phyloP scores from a whole-genome alignment of 1,284 basidiomycete genomes.

The Tylopilus orsonianus region DNA sequence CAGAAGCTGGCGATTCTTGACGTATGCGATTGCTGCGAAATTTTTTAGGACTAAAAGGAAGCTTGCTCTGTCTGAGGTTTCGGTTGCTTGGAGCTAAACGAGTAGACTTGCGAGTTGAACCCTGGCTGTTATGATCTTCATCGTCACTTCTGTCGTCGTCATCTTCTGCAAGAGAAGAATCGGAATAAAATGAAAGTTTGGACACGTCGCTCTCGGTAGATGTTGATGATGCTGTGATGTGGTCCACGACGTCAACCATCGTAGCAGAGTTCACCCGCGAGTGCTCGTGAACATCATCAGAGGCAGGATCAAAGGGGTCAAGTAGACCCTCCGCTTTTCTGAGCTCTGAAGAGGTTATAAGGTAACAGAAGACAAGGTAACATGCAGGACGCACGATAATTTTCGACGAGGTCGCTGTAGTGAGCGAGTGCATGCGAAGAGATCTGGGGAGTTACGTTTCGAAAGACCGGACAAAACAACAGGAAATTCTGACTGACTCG shows the following conservation, averaged over 20 bases:
- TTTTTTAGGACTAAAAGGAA: conserved; percentile 67
- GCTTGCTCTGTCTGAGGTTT: conserved; percentile 26
- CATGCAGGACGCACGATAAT: conserved; percentile 50
- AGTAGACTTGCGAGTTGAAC: conserved; percentile 25
- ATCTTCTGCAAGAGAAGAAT: conserved; percentile 25
- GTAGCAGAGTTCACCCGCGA: conserved; percentile 48
- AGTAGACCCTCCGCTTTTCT: conserved; percentile 44
- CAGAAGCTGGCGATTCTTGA: conserved; percentile 36
- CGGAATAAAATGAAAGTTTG: conserved; percentile 7
- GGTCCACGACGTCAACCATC: conserved; percentile 22
- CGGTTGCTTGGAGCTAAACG: conserved; percentile 19
- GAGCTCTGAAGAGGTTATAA: conserved; percentile 36
- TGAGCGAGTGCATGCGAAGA: conserved; percentile 32
- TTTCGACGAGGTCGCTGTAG: conserved; percentile 48
- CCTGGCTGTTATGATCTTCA: conserved; percentile 30
- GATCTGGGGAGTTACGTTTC: conserved; percentile 37
- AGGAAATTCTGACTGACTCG: conserved; percentile 43
- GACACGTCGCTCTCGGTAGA: conserved; percentile 11
- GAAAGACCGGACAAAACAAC: not conserved
- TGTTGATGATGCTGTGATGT: conserved; percentile 1
- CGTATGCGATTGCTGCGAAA: conserved; percentile 38
- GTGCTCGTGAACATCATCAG: conserved; percentile 55
- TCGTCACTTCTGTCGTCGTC: conserved; percentile 31
- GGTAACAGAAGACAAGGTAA: conserved; percentile 7
- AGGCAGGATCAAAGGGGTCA: conserved; percentile 59